Evolutionary conservation across 106 monocot genomes (phyloP), one percentile per base, ranked within the genome.

Genomic region (Dendrobium nobile): DNA sequence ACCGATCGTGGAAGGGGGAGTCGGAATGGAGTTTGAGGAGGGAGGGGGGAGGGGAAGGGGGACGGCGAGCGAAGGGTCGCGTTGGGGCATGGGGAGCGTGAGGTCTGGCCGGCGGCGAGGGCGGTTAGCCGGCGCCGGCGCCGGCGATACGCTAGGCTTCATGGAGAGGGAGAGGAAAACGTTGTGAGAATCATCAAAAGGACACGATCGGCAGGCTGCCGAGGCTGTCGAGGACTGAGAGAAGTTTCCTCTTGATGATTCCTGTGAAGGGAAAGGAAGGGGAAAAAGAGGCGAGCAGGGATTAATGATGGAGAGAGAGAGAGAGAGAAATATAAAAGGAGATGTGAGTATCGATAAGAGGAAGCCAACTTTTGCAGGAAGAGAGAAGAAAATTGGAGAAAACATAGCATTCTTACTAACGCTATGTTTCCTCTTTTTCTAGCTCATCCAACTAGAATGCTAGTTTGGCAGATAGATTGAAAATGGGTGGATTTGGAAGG

Each of bases 31-130:
- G 16, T 67, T 17, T 20, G 84, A 11, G 31, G 82, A n/a, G 7
- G 82, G 10, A 58, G 80, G 55, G 15, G 84, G 28, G 0, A 84
- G 79, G 9, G 84, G 76, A 18, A 76, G 76, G 1, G 76, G 76
- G 15, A 89, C 89, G n/a, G 89, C 89, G n/a, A 84, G 84, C 9
- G 84, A 79, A 20, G 81, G 84, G 55, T 86, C 73, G n/a, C 86
- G 84, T 13, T 86, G 89, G 13, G 89, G 89, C 41, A 89, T 75
- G 20, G 89, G 89, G 48, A 89, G 83, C n/a, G 84, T 86, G 20
- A 89, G 76, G 41, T 76, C 76, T 8, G 47, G 76, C 24, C 45
- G 76, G 7, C 76, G 76, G 18, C 76, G 20, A 20, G 76, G 2
- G 7, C 76, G 76, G 26, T 2, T 47, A 2, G 47, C 24, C 43